phyloP scores from a whole-genome alignment of 495 filamentous ascomycete species.

The Physcia stellaris region DNA sequence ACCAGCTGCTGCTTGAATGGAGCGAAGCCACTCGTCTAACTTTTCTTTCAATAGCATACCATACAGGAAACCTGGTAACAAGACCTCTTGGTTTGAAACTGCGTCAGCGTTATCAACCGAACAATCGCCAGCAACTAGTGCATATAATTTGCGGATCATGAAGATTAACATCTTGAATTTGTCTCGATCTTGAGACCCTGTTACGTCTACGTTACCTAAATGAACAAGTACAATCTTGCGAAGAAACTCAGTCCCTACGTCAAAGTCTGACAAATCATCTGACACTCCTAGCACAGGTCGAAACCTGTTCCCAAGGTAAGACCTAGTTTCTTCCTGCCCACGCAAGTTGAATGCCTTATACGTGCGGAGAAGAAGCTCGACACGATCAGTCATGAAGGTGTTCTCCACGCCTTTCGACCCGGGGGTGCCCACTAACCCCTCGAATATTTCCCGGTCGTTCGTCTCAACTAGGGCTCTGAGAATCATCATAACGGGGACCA shows the following conservation, averaged over 20 bases:
- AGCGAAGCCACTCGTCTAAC: constrained; percentile 72
- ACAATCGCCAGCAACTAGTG: constrained; percentile 83
- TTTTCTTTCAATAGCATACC: constrained; percentile 92
- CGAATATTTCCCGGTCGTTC: constrained; percentile 91
- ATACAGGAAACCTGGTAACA: constrained; percentile 86
- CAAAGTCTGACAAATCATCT: constrained; percentile 68
- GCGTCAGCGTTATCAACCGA: constrained; percentile 90
- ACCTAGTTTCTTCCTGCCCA: constrained; percentile 58
- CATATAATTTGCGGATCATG: constrained; percentile 92
- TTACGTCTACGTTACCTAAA: constrained; percentile 68
- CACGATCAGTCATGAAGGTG: constrained; percentile 87
- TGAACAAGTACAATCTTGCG: constrained; percentile 82
- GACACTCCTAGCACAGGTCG: constrained; percentile 68
- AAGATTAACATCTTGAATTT: constrained; percentile 92
- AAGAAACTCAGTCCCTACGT: constrained; percentile 80
- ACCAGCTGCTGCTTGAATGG: constrained; percentile 41
- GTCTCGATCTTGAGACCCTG: constrained; percentile 67
- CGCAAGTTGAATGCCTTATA: constrained; percentile 83
- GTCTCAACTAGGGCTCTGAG: constrained; percentile 91
- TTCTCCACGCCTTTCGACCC: constrained; percentile 66
- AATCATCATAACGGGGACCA: constrained; percentile 91
- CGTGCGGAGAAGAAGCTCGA: constrained; percentile 80
- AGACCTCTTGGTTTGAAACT: constrained; percentile 83
- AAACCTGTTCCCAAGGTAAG: constrained; percentile 82
- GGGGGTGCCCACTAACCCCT: constrained; percentile 63